phyloP scores from a whole-genome alignment of 2,329 filamentous ascomycete genomes.

The Alternaria atra region DNA sequence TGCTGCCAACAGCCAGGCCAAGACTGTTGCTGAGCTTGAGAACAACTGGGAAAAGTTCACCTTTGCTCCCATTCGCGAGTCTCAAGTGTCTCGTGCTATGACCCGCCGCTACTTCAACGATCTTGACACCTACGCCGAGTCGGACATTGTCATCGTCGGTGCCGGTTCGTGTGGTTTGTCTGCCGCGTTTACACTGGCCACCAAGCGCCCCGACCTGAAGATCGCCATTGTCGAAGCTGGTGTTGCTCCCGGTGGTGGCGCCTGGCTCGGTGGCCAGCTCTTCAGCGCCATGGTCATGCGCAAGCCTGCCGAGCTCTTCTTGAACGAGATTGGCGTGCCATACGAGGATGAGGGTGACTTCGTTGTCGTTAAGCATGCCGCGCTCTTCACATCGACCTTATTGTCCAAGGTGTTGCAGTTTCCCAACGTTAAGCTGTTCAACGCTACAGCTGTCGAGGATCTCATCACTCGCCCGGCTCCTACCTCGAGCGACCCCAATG shows the following conservation, averaged over 20 bases:
- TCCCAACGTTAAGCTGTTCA: constrained; percentile 96
- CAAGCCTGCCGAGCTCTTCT: constrained; percentile 87
- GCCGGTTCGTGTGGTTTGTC: constrained; percentile 89
- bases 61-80: constrained; percentile 89
- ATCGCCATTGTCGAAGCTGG: constrained; percentile 91
- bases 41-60: constrained; percentile 83
- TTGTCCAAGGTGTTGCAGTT: constrained; percentile 83
- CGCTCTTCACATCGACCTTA: constrained; percentile 88
- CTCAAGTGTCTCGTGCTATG: constrained; percentile 92
- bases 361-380: constrained; percentile 93
- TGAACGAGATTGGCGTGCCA: constrained; percentile 80
- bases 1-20: constrained; percentile 57
- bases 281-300: constrained; percentile 97
- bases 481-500: constrained; percentile 54
- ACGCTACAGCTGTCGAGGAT: constrained; percentile 91
- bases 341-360: constrained; percentile 90
- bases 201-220: constrained; percentile 85
- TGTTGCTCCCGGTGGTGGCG: constrained; percentile 83
- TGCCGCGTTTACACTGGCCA: constrained; percentile 84
- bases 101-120: constrained; percentile 91
- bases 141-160: constrained; percentile 91
- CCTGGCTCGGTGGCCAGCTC: constrained; percentile 92
- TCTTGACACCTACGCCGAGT: constrained; percentile 88
- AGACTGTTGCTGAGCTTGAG: constrained; percentile 71
- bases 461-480: constrained; percentile 78